Evolutionary conservation across 2,329 filamentous ascomycete genomes (phyloP).

Genomic region (Hymenoscyphus scutula): DNA sequence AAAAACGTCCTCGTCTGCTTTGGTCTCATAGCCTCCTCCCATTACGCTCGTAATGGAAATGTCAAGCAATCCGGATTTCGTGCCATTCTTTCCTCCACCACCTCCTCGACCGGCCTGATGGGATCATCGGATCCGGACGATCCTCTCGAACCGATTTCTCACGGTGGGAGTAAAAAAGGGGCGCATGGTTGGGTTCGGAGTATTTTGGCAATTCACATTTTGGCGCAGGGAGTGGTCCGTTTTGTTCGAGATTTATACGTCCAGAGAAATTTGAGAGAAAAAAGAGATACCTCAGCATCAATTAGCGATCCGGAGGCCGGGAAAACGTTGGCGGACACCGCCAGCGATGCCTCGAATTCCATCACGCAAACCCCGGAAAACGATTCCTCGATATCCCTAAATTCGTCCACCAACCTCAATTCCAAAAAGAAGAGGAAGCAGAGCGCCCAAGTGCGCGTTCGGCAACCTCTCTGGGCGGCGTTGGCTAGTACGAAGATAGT

Average conservation of each 20-base stretch:
- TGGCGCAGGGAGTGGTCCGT: constrained; percentile 70
- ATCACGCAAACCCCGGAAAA: constrained; percentile 26
- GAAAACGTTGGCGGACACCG: constrained; percentile 49
- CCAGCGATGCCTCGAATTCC: constrained; percentile 42
- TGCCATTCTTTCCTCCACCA: constrained; percentile 28
- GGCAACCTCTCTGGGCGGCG: constrained; percentile 91
- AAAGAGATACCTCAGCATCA: constrained; percentile 49
- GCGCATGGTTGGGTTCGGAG: constrained; percentile 67
- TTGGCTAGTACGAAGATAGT: constrained; percentile 95
- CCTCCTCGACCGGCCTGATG: constrained; percentile 28
- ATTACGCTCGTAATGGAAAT: constrained; percentile 31
- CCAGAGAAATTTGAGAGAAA: constrained; percentile 47
- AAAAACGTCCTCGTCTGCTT: constrained; percentile 71
- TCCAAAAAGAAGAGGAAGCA: constrained; percentile 87
- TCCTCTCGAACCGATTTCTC: constrained; percentile 44
- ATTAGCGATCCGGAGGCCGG: constrained; percentile 62
- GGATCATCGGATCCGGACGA: constrained; percentile 41
- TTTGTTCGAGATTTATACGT: constrained; percentile 69
- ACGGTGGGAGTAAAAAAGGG: constrained; percentile 53
- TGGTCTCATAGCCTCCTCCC: constrained; percentile 54
- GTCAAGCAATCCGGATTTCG: constrained; percentile 32
- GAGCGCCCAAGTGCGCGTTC: constrained; percentile 83
- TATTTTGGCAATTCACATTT: constrained; percentile 69
- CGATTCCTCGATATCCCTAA: constrained; percentile 28
- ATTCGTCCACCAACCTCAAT: constrained; percentile 39